Evolutionary conservation across 2,329 filamentous ascomycete genomes (phyloP).

Genomic region (Aspergillus quadrilineatus): DNA sequence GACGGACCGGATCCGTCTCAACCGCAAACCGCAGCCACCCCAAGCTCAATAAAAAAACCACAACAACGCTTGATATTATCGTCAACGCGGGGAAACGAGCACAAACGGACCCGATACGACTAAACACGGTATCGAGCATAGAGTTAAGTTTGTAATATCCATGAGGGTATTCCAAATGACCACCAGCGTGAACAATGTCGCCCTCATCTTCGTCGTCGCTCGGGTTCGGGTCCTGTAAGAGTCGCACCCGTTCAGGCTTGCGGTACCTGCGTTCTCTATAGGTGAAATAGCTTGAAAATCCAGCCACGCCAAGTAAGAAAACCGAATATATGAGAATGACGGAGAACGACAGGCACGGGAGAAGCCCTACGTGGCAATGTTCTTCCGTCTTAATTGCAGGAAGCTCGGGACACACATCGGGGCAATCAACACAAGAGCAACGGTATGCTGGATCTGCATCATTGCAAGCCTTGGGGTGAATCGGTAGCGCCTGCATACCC

Average conservation of each 20-base stretch:
- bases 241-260: slow-evolving; percentile 76
- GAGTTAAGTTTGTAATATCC: slow-evolving; percentile 81
- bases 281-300: slow-evolving; percentile 70
- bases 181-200: slow-evolving; percentile 72
- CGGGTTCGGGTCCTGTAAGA: slow-evolving; percentile 78
- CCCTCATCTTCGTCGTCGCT: slow-evolving; percentile 95
- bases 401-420: slow-evolving; percentile 77
- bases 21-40: slow-evolving; percentile 89
- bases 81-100: slow-evolving; percentile 83
- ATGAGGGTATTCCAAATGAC: slow-evolving; percentile 75
- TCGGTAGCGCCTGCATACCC: slow-evolving; percentile 69
- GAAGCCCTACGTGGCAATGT: slow-evolving; percentile 75
- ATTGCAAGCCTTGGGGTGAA: slow-evolving; percentile 82
- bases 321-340: slow-evolving; percentile 83
- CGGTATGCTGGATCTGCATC: slow-evolving; percentile 80
- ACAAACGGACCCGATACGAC: slow-evolving; percentile 73
- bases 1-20: slow-evolving; percentile 81
- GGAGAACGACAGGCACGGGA: slow-evolving; percentile 93
- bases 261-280: slow-evolving; percentile 71
- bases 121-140: slow-evolving; percentile 76
- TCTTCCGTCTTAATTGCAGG: slow-evolving; percentile 69
- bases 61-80: slow-evolving; percentile 70
- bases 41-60: slow-evolving; percentile 76
- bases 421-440: slow-evolving; percentile 93
- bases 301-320: slow-evolving; percentile 66